A percentile compares a stretch with the other conserved stretches of the same genome.
phyloP scores from a whole-genome alignment of 1,284 basidiomycete genomes.

The Ustilago hordei region DNA sequence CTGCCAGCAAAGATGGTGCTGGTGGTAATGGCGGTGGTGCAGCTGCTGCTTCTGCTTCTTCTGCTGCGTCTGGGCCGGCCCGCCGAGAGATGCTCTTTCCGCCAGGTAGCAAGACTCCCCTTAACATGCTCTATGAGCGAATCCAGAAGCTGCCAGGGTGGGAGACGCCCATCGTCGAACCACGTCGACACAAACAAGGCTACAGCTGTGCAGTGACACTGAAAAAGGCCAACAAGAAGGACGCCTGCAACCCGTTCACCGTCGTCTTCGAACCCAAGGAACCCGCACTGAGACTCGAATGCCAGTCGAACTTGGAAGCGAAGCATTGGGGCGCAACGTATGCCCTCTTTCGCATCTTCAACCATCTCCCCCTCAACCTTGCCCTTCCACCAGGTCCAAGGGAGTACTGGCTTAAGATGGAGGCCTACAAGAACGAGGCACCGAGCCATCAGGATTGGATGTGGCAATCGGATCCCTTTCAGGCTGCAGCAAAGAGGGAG shows the following conservation, averaged over 20 bases:
- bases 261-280: conserved; percentile 66
- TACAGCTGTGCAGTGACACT: conserved; percentile 64
- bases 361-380: conserved; percentile 60
- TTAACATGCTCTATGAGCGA: conserved; percentile 68
- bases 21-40: not conserved
- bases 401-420: conserved; percentile 68
- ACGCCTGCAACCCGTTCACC: conserved; percentile 59
- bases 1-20: conserved; percentile 5
- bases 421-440: conserved; percentile 59
- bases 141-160: conserved; percentile 65
- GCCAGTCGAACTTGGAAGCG: conserved; percentile 56
- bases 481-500: conserved; percentile 59
- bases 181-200: conserved; percentile 53
- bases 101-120: conserved; percentile 68
- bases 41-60: conserved; percentile 9
- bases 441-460: conserved; percentile 62
- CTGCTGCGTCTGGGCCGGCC: conserved; percentile 4
- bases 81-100: conserved; percentile 64
- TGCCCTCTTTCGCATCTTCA: conserved; percentile 67
- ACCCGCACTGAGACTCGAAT: conserved; percentile 56
- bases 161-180: conserved; percentile 65
- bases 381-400: conserved; percentile 66
- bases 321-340: conserved; percentile 70
- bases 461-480: conserved; percentile 68
- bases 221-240: conserved; percentile 66